Percentiles rank a stretch among this genome's conserved stretches.
Evolutionary conservation across 495 filamentous ascomycete genomes (phyloP).

Genomic region (Daldinia caldariorum): DNA sequence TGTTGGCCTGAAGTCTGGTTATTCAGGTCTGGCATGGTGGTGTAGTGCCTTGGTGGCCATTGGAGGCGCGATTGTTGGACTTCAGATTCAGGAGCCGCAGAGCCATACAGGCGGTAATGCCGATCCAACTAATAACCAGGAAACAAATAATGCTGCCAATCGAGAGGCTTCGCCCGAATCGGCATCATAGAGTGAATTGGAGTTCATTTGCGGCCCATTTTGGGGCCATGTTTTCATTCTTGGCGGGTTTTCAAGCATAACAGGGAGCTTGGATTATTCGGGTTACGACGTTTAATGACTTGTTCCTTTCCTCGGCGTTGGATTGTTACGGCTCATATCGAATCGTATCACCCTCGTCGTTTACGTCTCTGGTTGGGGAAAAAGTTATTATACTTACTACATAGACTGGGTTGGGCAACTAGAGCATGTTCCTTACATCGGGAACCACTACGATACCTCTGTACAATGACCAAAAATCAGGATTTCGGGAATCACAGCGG

Average conservation of each 20-base stretch:
- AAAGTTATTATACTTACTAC: constrained; percentile 35
- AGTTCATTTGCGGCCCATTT: constrained; percentile 19
- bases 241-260: constrained; percentile 31
- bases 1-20: constrained; percentile 78
- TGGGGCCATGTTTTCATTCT: constrained; percentile 36
- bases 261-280: constrained; percentile 33
- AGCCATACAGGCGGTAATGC: constrained; percentile 53
- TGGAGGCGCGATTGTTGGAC: constrained; percentile 68
- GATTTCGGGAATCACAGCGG: constrained; percentile 31
- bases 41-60: constrained; percentile 78
- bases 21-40: constrained; percentile 94
- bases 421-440: constrained; percentile 34
- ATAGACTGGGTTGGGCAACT: constrained; percentile 50
- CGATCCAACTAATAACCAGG: constrained; percentile 26
- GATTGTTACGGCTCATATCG: constrained; percentile 36
- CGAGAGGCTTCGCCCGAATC: constrained; percentile 18
- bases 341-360: constrained; percentile 29
- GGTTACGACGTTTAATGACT: constrained; percentile 48
- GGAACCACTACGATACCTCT: constrained; percentile 42
- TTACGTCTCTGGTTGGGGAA: constrained; percentile 38
- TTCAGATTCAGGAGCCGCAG: constrained; percentile 59
- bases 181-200: constrained; percentile 14
- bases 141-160: constrained; percentile 12
- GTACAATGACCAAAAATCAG: constrained; percentile 37
- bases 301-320: constrained; percentile 38